Base-by-base conservation (phyloP, 306 rosid genomes). In the Quercus agrifolia region DNA sequence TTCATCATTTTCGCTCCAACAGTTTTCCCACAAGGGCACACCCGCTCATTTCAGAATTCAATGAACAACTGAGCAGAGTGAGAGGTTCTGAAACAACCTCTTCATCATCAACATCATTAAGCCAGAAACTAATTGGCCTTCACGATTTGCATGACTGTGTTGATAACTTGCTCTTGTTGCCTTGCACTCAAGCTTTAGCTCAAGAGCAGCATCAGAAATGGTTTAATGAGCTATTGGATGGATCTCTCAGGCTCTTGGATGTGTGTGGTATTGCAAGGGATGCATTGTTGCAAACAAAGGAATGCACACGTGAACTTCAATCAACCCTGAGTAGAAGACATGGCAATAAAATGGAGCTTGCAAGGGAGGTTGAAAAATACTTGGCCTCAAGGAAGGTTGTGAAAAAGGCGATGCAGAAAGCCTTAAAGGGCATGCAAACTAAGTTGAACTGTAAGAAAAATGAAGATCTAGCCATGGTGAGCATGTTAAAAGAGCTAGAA, bases 401-500 rank as follows among this genome's bases (percentile, higher is more conserved):
- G 52, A 81, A 75, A 77, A 85, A 85, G 81, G 72, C 79, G 55
- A 69, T 61, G 28, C 71, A 68, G 74, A 81, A 78, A 68, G 69
- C 80, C 74, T 78, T 78, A 5, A 67, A 74, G 70, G n/a, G 28
- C 55, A 84, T 70, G 69, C 85, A 85, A 80, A 78, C 63, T 61
- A 87, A 74, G 49, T 64, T 77, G 15, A 74, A 58, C 49, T 82
- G 78, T 17, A 70, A 73, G 64, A 79, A 63, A 74, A 78, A 78
- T 56, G 86, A 77, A 7, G 78, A 80, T 52, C 80, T 61, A 12
- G 78, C 46, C 28, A 55, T 85, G 76, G 85, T 70, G 41, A 78
- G 70, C 59, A 3, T 83, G 67, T 74, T 83, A 33, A 86, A 75
- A 74, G 85, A 74, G 72, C 83, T 80, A 75, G 83, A 83, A 71